These are phyloP conservation scores for Globisporangium paddicum DNA, from an alignment of 352 stramenopile genomes.

Conservation along the genomic window DNA sequence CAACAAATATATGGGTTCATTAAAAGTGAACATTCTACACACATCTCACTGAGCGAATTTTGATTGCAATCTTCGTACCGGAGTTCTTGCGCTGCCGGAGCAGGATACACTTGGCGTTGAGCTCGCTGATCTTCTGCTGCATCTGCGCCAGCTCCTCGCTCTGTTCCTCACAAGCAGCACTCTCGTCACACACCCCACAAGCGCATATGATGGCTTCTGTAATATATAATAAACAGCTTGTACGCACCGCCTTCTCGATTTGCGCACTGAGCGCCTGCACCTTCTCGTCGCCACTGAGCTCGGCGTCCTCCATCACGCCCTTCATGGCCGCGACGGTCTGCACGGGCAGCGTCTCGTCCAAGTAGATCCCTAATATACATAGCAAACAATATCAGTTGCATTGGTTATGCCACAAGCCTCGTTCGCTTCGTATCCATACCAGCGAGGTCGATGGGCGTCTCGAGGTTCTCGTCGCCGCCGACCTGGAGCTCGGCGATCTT, in stretches of 20 bases:
- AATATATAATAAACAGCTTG: neutral
- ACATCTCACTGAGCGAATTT: too few species aligned
- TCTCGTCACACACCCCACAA: too few species aligned
- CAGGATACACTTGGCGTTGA: slow-evolving; percentile 78
- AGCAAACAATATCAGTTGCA: neutral
- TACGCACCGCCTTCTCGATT: slow-evolving; percentile 40
- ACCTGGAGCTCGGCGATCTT: slow-evolving; percentile 88
- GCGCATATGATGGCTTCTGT: too few species aligned
- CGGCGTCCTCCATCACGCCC: slow-evolving; percentile 30
- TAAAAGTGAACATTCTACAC: too few species aligned
- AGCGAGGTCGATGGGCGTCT: slow-evolving; percentile 66
- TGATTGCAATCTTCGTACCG: slow-evolving; percentile 20
- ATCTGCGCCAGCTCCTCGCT: slow-evolving; percentile 55
- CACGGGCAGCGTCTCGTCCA: slow-evolving; percentile 44
- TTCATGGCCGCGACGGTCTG: slow-evolving; percentile 31
- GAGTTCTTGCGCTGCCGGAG: slow-evolving; percentile 69
- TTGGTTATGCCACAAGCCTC: too few species aligned
- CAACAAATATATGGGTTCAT: too few species aligned
- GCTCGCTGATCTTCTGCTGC: slow-evolving; percentile 79
- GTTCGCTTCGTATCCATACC: too few species aligned
- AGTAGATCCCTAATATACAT: slow-evolving; percentile 40
- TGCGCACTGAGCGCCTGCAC: slow-evolving; percentile 27
- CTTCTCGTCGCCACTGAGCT: slow-evolving; percentile 43
- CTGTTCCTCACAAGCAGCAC: too few species aligned
- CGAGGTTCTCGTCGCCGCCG: slow-evolving; percentile 71